Conservation (phyloP, 192 early-diverging fungal species). For the Coemansia biformis region DNA sequence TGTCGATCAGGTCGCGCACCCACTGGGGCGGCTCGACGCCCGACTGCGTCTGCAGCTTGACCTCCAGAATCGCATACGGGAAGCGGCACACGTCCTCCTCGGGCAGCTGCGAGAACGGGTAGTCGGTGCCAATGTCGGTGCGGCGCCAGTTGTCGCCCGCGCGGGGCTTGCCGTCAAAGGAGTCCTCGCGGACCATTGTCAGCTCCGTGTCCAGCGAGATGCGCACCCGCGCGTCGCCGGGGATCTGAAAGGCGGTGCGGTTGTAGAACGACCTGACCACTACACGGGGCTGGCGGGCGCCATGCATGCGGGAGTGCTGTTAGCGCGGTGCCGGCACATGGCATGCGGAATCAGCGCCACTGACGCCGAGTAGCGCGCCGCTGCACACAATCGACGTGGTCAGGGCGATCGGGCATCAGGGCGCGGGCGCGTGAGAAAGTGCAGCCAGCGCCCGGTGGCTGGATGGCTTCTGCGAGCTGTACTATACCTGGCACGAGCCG, state of each 20-base stretch:
- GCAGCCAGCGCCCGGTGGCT: too few species aligned
- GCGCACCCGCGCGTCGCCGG: slow-evolving; percentile 87
- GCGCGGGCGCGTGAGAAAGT: too few species aligned
- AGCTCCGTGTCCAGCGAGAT: slow-evolving; percentile 94
- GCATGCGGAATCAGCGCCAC: too few species aligned
- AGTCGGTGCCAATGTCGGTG: slow-evolving; percentile 71
- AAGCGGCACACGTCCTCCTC: slow-evolving; percentile 78
- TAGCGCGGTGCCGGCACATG: not conserved
- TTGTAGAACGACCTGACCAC: slow-evolving; percentile 91
- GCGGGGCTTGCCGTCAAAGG: slow-evolving; percentile 58
- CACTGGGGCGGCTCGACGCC: slow-evolving; percentile 89
- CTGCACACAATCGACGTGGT: too few species aligned
- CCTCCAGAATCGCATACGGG: slow-evolving; percentile 94
- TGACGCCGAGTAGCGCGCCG: too few species aligned
- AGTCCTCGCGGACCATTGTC: slow-evolving; percentile 94
- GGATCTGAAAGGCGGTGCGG: slow-evolving; percentile 96
- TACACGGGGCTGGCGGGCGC: slow-evolving; percentile 8
- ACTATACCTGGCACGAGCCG: slow-evolving; percentile 56
- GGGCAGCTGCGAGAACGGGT: slow-evolving; percentile 74
- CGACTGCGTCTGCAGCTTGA: slow-evolving; percentile 92
- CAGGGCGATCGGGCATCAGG: too few species aligned
- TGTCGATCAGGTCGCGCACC: slow-evolving; percentile 86
- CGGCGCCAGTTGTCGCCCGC: slow-evolving; percentile 88
- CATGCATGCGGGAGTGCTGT: not conserved
- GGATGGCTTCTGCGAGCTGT: too few species aligned